Conservation (phyloP, 768 basidiomycete genomes). For the Amanita rubescens region DNA sequence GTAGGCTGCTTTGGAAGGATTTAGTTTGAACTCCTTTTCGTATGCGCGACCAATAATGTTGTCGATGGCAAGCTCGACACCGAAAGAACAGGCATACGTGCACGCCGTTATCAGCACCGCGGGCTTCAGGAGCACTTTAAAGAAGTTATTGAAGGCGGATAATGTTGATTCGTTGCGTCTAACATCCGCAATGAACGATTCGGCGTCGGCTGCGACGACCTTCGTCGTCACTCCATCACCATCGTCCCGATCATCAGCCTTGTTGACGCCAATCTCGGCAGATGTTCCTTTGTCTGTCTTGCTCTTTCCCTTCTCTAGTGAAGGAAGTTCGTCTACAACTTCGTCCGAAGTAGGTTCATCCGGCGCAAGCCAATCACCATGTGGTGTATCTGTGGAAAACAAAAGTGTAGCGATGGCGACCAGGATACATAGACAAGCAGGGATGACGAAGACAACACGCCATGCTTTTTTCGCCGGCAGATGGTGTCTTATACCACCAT, state of each 20-base stretch:
- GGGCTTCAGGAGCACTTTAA: constrained; percentile 31
- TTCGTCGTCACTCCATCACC: background rate
- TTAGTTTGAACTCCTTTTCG: constrained; percentile 27
- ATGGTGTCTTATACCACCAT: background rate
- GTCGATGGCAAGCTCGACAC: constrained; percentile 51
- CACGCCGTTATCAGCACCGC: constrained; percentile 49
- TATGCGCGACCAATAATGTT: constrained; percentile 41
- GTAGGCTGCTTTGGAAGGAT: constrained; percentile 48
- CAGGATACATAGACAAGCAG: background rate
- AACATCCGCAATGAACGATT: background rate
- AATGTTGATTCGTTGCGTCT: constrained; percentile 4
- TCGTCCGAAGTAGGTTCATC: background rate
- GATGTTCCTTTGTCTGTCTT: background rate
- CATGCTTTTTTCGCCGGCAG: constrained; percentile 19
- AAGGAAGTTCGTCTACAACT: background rate
- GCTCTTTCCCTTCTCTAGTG: background rate
- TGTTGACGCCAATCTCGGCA: background rate
- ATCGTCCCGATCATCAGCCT: background rate
- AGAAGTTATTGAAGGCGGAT: constrained; percentile 23
- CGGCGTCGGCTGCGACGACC: background rate
- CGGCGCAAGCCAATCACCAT: background rate
- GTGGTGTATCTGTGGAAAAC: constrained; percentile 2
- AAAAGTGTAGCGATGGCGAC: background rate
- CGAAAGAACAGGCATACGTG: constrained; percentile 50
- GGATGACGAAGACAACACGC: constrained; percentile 16